phyloP scores from a whole-genome alignment of 192 early-diverging fungal species.

The Coemansia sp. region DNA sequence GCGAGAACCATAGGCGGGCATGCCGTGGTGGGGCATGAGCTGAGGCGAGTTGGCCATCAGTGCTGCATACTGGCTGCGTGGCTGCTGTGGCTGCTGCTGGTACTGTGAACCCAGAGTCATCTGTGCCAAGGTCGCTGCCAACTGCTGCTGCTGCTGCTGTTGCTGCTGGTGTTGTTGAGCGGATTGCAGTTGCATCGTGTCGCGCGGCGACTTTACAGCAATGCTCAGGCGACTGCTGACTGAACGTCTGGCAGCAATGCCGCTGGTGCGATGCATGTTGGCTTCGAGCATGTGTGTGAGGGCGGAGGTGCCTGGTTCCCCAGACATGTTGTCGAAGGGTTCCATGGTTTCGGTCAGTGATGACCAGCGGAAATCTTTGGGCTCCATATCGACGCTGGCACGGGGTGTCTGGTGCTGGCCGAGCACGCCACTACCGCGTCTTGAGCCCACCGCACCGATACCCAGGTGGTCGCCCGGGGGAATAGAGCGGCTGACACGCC shows the following conservation, averaged over 20 bases:
- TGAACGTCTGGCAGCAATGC: conserved; percentile 39
- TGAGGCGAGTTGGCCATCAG: conserved; percentile 2
- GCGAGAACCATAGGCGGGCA: conserved; percentile 1
- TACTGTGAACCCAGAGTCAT: conserved; percentile 25
- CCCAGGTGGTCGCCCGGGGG: conserved; percentile 11
- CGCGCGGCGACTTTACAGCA: conserved; percentile 44
- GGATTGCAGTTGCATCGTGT: conserved; percentile 34
- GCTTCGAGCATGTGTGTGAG: conserved; percentile 33
- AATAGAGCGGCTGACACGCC: conserved; percentile 22
- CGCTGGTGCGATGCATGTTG: conserved; percentile 42
- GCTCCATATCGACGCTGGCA: conserved; percentile 47
- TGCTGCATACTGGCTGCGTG: conserved; percentile 1
- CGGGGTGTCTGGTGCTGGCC: conserved; percentile 45
- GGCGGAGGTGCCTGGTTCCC: conserved; percentile 26
- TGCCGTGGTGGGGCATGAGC: conserved; percentile 1
- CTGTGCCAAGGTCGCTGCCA: conserved; percentile 34
- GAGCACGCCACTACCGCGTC: conserved; percentile 31
- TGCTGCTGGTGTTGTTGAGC: conserved; percentile 19
- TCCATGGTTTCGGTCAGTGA: conserved; percentile 44
- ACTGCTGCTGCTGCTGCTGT: conserved; percentile 45
- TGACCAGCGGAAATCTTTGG: conserved; percentile 49
- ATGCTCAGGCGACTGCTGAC: conserved; percentile 46
- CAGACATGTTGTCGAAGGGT: conserved; percentile 34
- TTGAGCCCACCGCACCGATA: conserved; percentile 24
- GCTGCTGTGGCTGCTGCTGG: conserved; percentile 31